Conservation (phyloP, 164 flowering plant species). For the Amborella trichopoda region DNA sequence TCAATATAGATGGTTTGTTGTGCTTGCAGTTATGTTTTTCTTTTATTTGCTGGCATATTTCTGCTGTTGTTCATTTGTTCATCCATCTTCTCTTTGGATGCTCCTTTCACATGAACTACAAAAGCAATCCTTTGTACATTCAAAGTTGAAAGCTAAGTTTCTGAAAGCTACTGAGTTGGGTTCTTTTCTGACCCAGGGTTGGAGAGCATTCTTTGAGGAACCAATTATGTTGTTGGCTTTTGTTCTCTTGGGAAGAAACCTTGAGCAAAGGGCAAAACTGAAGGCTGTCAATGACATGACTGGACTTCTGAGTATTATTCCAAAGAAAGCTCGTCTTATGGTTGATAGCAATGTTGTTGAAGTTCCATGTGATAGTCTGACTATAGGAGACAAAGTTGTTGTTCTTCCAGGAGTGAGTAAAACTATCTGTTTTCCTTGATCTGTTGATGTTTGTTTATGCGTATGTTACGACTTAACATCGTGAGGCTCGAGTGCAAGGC, state of each 20-base stretch:
- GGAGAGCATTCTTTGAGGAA: conserved; percentile 97
- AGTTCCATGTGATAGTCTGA: conserved; percentile 69
- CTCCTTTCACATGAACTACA: no score
- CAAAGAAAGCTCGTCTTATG: conserved; percentile 91
- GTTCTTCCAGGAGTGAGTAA: conserved; percentile 86
- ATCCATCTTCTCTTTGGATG: no score
- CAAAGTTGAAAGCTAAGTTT: no score
- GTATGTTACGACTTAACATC: no score
- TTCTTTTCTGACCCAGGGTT: conserved; percentile 52
- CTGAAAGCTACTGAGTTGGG: conserved; percentile 3
- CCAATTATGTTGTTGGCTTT: conserved; percentile 97
- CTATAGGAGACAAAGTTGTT: conserved; percentile 73
- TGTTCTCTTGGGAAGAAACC: conserved; percentile 90
- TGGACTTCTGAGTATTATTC: conserved; percentile 70
- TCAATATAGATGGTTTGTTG: no score
- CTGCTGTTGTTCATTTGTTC: no score
- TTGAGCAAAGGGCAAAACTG: conserved; percentile 94
- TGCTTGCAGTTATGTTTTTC: no score
- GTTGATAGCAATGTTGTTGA: conserved; percentile 55
- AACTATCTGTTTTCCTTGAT: not conserved
- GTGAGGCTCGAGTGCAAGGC: no score
- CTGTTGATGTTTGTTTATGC: no score
- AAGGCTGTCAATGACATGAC: conserved; percentile 98
- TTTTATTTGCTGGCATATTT: no score
- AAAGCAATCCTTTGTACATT: no score